Base-by-base conservation (phyloP, 441 rosid species). In the Adansonia rubrostipa region DNA sequence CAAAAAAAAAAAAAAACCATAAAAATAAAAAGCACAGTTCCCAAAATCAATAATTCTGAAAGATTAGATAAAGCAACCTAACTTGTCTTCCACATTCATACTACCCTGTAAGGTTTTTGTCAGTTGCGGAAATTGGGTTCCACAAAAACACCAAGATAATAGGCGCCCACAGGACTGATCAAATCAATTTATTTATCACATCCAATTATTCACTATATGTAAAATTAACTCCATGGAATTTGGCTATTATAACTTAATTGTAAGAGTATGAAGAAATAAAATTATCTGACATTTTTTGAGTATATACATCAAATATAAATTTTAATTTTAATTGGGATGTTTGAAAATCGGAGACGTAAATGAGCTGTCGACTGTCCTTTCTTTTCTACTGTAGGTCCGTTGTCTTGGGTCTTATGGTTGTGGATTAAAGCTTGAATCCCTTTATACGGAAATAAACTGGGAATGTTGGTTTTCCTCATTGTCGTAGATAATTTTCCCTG, bases 101-200 rank as follows among this genome's bases (percentile, higher is more conserved):
- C 50, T 54, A 1, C 40, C 75, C 28, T 54, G 48, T 72, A 15
- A 11, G 48, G 28, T 42, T 72, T 71, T 72, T 72, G 75, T 72
- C 75, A 71, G 61, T 71, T 71, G 62, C 62, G 75, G 61, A 28
- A 51, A 53, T 53, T 72, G 75, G 53, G 40, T 74, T 74, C 56
- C 54, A 54, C 76, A 40, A 7, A 6, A 2, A 22, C 66, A 60
- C 65, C 42, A 60, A 61, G 14, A 14, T 58, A 65, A 48, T 48
- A 70, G 36, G 73, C 19, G 56, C n/a, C 33, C 28, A 15, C 61
- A 53, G 20, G 44, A 51, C 22, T 71, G 1, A 53, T 42, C 61
- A n/a, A 56, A 54, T 72, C 57, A 69, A 45, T 14, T 24, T 1
- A 10, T 48, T 69, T 9, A 47, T 48, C 56, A 47, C 36, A 47